Conservation (phyloP, 768 basidiomycete genomes). For the Podaxis sp. region DNA sequence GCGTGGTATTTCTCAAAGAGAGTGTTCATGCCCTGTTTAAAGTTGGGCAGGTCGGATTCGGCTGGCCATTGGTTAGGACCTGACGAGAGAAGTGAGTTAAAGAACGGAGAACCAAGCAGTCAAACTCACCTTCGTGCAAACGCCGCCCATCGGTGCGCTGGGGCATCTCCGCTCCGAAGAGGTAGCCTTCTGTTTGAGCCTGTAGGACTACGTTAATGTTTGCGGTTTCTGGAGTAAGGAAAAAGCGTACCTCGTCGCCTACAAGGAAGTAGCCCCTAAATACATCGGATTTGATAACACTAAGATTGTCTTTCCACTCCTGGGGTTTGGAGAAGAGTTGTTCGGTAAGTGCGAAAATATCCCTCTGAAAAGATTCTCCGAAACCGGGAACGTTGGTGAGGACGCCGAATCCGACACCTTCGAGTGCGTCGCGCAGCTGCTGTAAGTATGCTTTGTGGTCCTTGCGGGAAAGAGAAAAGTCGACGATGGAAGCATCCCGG, state of each 20-base stretch:
- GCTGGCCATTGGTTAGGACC: conserved; percentile 10
- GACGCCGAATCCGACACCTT: not conserved
- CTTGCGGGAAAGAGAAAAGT: not conserved
- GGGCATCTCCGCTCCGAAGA: not conserved
- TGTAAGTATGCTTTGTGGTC: not conserved
- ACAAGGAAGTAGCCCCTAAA: conserved; percentile 7
- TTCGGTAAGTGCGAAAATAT: not conserved
- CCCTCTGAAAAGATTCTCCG: not conserved
- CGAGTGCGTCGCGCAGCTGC: not conserved
- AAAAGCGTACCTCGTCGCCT: not conserved
- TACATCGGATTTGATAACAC: not conserved
- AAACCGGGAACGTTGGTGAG: conserved; percentile 2
- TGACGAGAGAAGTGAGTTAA: not conserved
- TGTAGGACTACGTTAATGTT: not conserved
- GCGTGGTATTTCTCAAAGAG: not conserved
- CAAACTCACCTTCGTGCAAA: not conserved
- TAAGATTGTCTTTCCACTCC: conserved; percentile 1
- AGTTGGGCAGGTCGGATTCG: conserved; percentile 3
- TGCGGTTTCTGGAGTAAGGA: not conserved
- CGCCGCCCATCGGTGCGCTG: not conserved
- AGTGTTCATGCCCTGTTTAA: not conserved
- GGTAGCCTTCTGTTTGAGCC: conserved; percentile 2
- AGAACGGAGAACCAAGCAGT: not conserved
- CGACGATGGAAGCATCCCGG: not conserved
- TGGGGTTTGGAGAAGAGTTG: conserved; percentile 6